These are phyloP conservation scores for Diphasiastrum complanatum DNA, from an alignment of 83 land plant species.

Conservation along the genomic window DNA sequence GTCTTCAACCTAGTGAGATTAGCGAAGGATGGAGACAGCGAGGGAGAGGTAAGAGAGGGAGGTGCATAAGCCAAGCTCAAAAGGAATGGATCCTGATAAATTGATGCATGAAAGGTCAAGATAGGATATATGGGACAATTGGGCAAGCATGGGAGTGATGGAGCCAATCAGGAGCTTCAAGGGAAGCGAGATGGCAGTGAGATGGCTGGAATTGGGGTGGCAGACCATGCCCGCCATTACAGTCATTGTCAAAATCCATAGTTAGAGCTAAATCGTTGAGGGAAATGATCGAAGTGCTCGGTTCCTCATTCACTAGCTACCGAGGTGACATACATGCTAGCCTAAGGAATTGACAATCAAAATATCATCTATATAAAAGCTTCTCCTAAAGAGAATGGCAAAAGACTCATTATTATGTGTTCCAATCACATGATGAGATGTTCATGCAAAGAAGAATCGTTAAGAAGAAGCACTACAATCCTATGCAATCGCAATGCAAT, in stretches of 20 bases:
- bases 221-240: background rate
- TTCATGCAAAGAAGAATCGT: too few relatives aligned
- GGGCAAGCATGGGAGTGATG: constrained; percentile 5
- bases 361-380: too few relatives aligned
- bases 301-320: too few relatives aligned
- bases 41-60: background rate
- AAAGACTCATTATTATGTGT: too few relatives aligned
- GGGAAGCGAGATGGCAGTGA: background rate
- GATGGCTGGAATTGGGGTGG: background rate
- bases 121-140: constrained; percentile 1
- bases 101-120: constrained; percentile 1
- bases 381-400: too few relatives aligned
- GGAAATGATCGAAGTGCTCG: background rate
- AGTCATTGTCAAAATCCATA: background rate
- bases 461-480: too few relatives aligned
- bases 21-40: background rate
- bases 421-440: too few relatives aligned
- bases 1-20: background rate
- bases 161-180: background rate
- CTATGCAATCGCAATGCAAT: too few relatives aligned
- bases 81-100: background rate
- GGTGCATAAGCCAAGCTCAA: constrained; percentile 1
- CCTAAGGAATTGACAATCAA: too few relatives aligned
- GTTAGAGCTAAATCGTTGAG: background rate
- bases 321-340: too few relatives aligned